A percentile compares a stretch with the other conserved stretches of the same genome.
Evolutionary conservation across 306 rosid species (phyloP).

Genomic region (Casuarina cunninghamiana): DNA sequence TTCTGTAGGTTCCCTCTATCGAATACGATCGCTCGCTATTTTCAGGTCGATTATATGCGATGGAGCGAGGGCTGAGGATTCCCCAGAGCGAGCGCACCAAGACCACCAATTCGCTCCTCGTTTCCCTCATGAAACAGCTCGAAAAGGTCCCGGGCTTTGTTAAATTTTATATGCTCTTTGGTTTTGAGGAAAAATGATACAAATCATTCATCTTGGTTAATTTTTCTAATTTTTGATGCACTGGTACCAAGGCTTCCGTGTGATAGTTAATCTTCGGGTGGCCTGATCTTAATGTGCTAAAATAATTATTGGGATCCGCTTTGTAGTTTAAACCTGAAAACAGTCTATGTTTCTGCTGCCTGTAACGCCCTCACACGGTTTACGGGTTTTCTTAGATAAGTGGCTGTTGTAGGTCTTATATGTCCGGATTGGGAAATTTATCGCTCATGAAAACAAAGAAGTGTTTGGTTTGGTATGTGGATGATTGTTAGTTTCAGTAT

Average conservation of each 20-base stretch:
- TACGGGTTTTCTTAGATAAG: neutral
- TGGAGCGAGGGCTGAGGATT: constrained; percentile 94
- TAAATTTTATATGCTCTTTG: neutral
- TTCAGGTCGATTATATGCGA: constrained; percentile 93
- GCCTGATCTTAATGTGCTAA: constrained; percentile 12
- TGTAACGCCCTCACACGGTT: constrained; percentile 23
- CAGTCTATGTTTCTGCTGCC: constrained; percentile 10
- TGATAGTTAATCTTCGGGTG: constrained; percentile 13
- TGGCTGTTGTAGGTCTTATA: neutral
- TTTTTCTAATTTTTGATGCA: neutral
- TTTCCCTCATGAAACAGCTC: constrained; percentile 98
- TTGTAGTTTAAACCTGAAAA: constrained; percentile 14
- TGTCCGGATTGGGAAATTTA: neutral
- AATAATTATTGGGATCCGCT: constrained; percentile 16
- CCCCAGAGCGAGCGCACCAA: constrained; percentile 90
- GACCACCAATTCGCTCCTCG: constrained; percentile 81
- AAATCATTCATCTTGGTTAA: neutral
- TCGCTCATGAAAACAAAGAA: too few relatives aligned
- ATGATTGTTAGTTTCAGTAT: neutral
- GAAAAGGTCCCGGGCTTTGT: constrained; percentile 62
- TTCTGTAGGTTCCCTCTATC: neutral
- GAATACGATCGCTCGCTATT: neutral
- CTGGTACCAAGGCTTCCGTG: constrained; percentile 21
- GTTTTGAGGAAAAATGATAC: neutral
- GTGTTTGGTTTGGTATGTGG: neutral